Base-by-base conservation (phyloP, 2,329 filamentous ascomycete species). In the Cercospora sojina region DNA sequence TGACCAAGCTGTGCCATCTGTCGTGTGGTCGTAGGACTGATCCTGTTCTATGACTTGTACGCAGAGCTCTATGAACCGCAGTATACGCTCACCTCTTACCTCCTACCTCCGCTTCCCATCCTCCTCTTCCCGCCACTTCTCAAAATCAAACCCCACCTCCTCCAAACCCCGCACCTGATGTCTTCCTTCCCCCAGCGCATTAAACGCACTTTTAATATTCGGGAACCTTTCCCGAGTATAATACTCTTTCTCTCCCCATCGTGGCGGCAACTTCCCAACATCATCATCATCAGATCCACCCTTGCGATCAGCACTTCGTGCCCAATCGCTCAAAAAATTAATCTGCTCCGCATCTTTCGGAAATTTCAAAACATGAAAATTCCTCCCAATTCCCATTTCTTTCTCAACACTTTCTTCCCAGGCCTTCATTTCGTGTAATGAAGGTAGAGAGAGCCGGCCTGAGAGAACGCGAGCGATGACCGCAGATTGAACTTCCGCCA, bases 401-500 rank as follows among this genome's bases (percentile, higher is more conserved):
- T 68, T 65, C 66, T 81, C 71, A 3, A 76, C 74, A 0, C 72
- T 67, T 2, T 76, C 63, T 75, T 91, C 91, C 92, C 91, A 96
- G 1, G 74, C 74, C 64, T 83, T 78, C 90, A 97, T 96, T 60
- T 87, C 86, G 0, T 80, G 75, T 1, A 76, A 77, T 0, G 85
- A 74, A 0, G 93, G 93, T 8, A 97, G 80, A 0, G 79, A 69
- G 0, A 97, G 80, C 0, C 86, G 81, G 35, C 91, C 90, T 0
- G 91, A 87, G 86, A 91, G 96, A 0, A 93, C 85, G 1, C 91
- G 87, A 2, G 93, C 87, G 55, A 96, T 83, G 0, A 91, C 86
- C 0, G 93, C 90, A 0, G 88, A 88, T 78, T 97, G 93, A 5
- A 87, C 88, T 79, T 97, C 92, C 0, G 89, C 85, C 1, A 95